Conservation (phyloP, 2,329 filamentous ascomycete genomes). For the Sclerotiophoma versabilis region DNA sequence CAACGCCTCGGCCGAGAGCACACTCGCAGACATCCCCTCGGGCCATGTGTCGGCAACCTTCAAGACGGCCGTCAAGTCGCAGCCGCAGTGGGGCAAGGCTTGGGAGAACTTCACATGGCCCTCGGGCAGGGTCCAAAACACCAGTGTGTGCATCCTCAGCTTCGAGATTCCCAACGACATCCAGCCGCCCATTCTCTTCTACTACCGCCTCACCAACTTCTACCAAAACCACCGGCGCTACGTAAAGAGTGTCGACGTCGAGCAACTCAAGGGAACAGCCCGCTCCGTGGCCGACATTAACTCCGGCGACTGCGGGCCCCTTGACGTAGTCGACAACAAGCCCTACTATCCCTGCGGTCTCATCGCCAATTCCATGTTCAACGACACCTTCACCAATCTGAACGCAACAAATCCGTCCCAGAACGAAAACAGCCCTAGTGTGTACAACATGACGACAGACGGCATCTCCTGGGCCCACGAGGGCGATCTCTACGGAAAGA, state of each 20-base stretch:
- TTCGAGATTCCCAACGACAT: constrained; percentile 84
- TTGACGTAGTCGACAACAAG: constrained; percentile 60
- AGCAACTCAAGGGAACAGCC: constrained; percentile 79
- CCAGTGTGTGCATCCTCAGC: constrained; percentile 70
- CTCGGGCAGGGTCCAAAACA: constrained; percentile 37
- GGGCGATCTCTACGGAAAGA: constrained; percentile 76
- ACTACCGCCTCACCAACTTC: constrained; percentile 96
- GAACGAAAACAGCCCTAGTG: constrained; percentile 48
- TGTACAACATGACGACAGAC: constrained; percentile 77
- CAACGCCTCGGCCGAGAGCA: constrained; percentile 24
- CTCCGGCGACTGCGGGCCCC: constrained; percentile 76
- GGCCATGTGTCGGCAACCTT: constrained; percentile 73
- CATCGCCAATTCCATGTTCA: constrained; percentile 97
- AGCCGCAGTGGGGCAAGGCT: constrained; percentile 44
- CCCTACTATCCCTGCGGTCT: constrained; percentile 94
- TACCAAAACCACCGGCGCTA: constrained; percentile 99
- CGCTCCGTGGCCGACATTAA: constrained; percentile 68
- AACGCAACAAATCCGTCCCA: constrained; percentile 62
- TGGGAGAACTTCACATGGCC: constrained; percentile 49
- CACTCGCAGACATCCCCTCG: constrained; percentile 61
- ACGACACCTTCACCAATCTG: constrained; percentile 82
- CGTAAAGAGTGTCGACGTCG: constrained; percentile 83
- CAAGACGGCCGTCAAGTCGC: constrained; percentile 58
- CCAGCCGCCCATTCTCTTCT: constrained; percentile 83
- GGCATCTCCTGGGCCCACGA: constrained; percentile 90